Base-by-base conservation (phyloP, 2,329 filamentous ascomycete genomes). In the Dactylellina sp. region DNA sequence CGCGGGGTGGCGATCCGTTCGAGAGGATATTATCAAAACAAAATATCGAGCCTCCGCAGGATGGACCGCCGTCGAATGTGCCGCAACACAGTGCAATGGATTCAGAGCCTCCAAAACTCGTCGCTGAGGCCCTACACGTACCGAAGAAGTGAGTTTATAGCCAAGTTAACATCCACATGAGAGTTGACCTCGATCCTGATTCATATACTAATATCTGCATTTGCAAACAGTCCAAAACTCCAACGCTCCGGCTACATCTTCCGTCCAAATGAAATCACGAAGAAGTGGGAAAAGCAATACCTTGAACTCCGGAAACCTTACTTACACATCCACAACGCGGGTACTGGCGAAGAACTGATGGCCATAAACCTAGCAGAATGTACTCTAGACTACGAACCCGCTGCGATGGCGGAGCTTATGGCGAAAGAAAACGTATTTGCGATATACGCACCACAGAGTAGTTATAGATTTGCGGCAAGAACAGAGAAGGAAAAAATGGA, bases 401-500 rank as follows among this genome's bases (percentile, higher is more conserved):
- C 44, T 9, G 55, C 56, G 20, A 91, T 98, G 44, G 87, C 94
- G 16, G 88, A 89, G 7, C 82, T 98, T 7, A 85, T 98, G 18
- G 14, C 82, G 81, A 22, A 83, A 78, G 86, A 88, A 2, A 90
- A 91, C 76, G 91, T 98, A 42, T 99, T 97, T 85, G 95, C 95
- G 11, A 88, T 99, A 56, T 99, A 98, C 80, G 94, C 92, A 44
- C 91, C 90, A 71, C 91, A 95, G 81, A 97, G 97, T 81, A 97
- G 93, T 32, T 99, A 93, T 87, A 85, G 99, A 42, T 98, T 99
- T 81, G 92, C 93, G 12, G 91, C 93, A 22, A 86, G 93, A 70
- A 94, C 89, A 78, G 94, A 97, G 83, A 86, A 89, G 53, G 93
- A 97, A 81, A 97, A 97, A 84, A 89, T 93, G 78, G 95, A 98